Conservation (phyloP, 768 basidiomycete species). For the Mycena maculata region DNA sequence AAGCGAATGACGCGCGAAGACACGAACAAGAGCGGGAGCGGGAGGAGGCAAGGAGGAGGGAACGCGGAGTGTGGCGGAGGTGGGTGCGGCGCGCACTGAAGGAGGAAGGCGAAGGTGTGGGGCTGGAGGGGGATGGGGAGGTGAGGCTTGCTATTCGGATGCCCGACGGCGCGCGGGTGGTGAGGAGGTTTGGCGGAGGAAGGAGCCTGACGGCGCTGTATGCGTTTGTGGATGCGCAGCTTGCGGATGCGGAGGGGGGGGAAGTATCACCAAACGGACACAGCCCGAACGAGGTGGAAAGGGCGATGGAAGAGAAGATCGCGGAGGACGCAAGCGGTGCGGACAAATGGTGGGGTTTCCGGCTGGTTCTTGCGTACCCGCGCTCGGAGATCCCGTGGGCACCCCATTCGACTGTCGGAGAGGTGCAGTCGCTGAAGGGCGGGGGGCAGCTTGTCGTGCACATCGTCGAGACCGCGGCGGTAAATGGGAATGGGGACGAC, state of each 20-base stretch:
- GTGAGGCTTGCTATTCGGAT: conserved; percentile 66
- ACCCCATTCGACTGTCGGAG: conserved; percentile 52
- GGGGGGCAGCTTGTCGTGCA: conserved; percentile 77
- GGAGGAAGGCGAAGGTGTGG: too few species aligned
- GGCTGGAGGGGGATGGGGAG: conserved; percentile 39
- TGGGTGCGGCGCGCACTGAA: conserved; percentile 67
- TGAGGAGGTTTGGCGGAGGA: conserved; percentile 63
- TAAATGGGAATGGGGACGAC: too few species aligned
- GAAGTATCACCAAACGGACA: conserved; percentile 53
- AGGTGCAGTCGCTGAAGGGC: conserved; percentile 62
- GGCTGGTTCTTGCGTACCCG: conserved; percentile 76
- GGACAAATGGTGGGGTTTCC: conserved; percentile 80
- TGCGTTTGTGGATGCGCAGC: conserved; percentile 74
- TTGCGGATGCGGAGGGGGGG: conserved; percentile 56
- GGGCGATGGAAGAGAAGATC: conserved; percentile 47
- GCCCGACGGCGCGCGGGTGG: conserved; percentile 65
- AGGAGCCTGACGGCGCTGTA: conserved; percentile 75
- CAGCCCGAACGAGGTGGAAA: conserved; percentile 51
- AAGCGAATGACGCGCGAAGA: conserved; percentile 45
- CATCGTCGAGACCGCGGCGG: conserved; percentile 40
- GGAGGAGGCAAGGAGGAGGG: conserved; percentile 46
- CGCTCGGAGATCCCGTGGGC: conserved; percentile 69
- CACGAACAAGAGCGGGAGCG: conserved; percentile 50
- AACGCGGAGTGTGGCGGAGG: conserved; percentile 65
- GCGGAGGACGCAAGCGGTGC: conserved; percentile 28